These are phyloP conservation scores for Hymenoscyphus fraxineus DNA, from an alignment of 2,329 filamentous ascomycete genomes.

Conservation along the genomic window DNA sequence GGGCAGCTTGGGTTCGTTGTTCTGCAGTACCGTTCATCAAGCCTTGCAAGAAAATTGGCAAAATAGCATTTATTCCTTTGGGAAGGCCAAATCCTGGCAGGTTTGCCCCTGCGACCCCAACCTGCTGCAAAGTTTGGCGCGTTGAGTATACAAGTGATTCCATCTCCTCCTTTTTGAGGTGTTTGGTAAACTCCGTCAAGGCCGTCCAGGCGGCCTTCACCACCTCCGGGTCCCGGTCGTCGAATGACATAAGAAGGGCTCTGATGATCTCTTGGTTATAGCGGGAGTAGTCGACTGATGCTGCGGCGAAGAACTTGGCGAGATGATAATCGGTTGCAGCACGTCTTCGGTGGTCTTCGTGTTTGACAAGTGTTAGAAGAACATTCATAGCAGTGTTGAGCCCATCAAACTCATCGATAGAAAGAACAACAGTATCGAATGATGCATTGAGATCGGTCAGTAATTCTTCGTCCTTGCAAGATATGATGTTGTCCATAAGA, in stretches of 20 bases:
- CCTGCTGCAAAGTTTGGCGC: conserved; percentile 77
- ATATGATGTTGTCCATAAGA: conserved; percentile 88
- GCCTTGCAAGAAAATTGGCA: conserved; percentile 96
- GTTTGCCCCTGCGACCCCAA: conserved; percentile 81
- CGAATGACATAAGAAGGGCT: conserved; percentile 84
- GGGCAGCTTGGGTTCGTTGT: conserved; percentile 84
- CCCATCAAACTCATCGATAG: conserved; percentile 93
- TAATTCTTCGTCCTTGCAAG: conserved; percentile 69
- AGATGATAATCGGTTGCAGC: conserved; percentile 75
- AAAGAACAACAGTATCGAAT: conserved; percentile 85
- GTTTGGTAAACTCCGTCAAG: conserved; percentile 81
- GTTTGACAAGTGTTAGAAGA: conserved; percentile 80
- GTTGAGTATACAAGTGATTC: conserved; percentile 85
- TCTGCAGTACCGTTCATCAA: conserved; percentile 94
- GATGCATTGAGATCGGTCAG: conserved; percentile 70
- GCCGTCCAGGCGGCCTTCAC: conserved; percentile 89
- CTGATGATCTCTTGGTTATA: conserved; percentile 96
- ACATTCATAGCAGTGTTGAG: conserved; percentile 95
- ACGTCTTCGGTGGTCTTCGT: conserved; percentile 85
- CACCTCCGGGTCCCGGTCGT: conserved; percentile 77
- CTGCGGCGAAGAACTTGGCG: conserved; percentile 76
- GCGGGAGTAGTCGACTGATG: conserved; percentile 84
- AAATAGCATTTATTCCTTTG: conserved; percentile 93
- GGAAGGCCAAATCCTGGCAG: conserved; percentile 86
- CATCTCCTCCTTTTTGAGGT: conserved; percentile 95